Evolutionary conservation across 306 rosid genomes (phyloP), one percentile per base, ranked within the genome.

Genomic region (Cucumis sativus): DNA sequence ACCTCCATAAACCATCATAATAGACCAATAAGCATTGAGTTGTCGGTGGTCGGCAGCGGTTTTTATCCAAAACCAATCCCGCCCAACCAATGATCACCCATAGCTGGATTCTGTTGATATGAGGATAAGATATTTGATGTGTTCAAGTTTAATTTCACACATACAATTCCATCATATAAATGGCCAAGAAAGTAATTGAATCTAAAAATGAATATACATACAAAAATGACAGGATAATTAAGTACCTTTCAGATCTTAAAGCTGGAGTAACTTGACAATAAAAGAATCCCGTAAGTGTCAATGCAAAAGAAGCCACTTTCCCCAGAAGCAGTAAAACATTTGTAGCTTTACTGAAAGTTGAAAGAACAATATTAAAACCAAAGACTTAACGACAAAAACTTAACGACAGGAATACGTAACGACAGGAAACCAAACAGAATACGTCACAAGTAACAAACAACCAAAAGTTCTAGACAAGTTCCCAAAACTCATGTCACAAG

Each of bases 261-360:
- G 77, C 68, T 45, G 89, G 88, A 56, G 86, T 79, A 67, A 85
- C 84, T 79, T 89, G 91, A 84, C 88, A 84, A 73, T 87, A 89
- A 88, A 92, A 95, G 91, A 95, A 87, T 80, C 97, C 97, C 37
- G 97, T 90, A 69, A 87, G 79, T 25, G 86, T 87, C 85, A 95
- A 81, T 3, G 96, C 97, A 74, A 87, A 82, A 57, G 89, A 78
- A 82, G 97, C 97, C 60, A 89, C 93, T 87, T 88, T 92, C 60
- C 91, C 87, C 78, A 95, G 89, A 60, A 92, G 90, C 62, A 74
- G 82, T 85, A 95, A 76, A 78, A 85, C 99, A 80, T 89, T 87
- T 61, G 88, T 81, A 85, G 93, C 91, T 88, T 87, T 90, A 83
- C 97, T 90, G 89, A 30, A 81, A 17, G 64, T 17, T 51, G 52